Evolutionary conservation across 495 filamentous ascomycete genomes (phyloP).

Genomic region (Talaromyces trachyspermus): DNA sequence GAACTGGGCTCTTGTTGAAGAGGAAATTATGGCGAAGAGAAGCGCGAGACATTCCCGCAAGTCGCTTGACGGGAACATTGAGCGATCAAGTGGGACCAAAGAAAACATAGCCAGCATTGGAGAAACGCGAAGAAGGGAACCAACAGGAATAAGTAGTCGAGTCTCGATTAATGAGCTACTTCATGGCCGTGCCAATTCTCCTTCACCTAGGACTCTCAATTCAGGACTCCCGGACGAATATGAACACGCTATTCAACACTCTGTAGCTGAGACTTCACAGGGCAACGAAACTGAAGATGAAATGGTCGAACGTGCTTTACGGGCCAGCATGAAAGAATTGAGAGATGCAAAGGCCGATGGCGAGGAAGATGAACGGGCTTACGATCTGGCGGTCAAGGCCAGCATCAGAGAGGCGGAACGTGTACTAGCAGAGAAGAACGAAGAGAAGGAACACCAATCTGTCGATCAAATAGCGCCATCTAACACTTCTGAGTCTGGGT

Average conservation of each 20-base stretch:
- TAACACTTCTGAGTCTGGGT: background rate
- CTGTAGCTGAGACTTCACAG: conserved; percentile 58
- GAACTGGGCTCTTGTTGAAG: conserved; percentile 48
- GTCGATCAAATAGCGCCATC: background rate
- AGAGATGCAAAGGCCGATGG: conserved; percentile 26
- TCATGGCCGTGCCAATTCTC: conserved; percentile 3
- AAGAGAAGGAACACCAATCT: background rate
- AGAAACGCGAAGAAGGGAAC: no score
- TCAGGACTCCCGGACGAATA: conserved; percentile 38
- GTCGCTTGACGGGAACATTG: conserved; percentile 35
- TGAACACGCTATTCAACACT: conserved; percentile 59
- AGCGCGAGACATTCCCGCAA: conserved; percentile 13
- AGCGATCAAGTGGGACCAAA: conserved; percentile 30
- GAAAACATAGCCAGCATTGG: conserved; percentile 26
- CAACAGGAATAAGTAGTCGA: background rate
- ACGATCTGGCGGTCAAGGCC: conserved; percentile 21
- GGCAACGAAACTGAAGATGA: conserved; percentile 61
- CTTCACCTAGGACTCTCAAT: background rate
- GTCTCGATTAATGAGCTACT: background rate
- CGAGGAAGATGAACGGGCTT: conserved; percentile 18
- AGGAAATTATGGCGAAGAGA: conserved; percentile 45
- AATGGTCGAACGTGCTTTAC: conserved; percentile 59
- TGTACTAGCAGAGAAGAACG: conserved; percentile 14
- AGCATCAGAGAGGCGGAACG: conserved; percentile 25
- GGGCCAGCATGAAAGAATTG: conserved; percentile 58